phyloP scores from a whole-genome alignment of 495 filamentous ascomycete genomes.

The Xylaria acuta region DNA sequence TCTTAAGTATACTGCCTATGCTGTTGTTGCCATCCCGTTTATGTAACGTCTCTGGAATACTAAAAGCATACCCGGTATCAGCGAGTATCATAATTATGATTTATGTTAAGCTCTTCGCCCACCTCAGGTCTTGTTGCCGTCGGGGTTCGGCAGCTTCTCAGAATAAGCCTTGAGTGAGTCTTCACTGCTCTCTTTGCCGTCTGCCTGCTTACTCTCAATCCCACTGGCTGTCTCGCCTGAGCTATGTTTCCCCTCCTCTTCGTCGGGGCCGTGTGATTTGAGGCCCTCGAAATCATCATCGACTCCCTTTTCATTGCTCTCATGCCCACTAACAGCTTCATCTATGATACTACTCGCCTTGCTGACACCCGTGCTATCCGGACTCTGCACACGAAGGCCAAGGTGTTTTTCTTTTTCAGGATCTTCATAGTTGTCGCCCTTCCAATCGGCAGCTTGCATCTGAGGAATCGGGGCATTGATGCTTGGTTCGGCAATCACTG shows the following conservation, averaged over 20 bases:
- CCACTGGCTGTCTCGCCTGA: not conserved
- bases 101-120: not conserved
- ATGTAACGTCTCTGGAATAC: not conserved
- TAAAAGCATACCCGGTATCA: not conserved
- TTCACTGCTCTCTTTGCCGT: constrained; percentile 20
- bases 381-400: constrained; percentile 67
- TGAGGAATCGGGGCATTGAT: constrained; percentile 70
- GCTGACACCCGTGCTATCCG: constrained; percentile 67
- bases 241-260: not conserved
- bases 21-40: not conserved
- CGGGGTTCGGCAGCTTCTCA: constrained; percentile 35
- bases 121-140: constrained; percentile 24
- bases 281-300: constrained; percentile 22
- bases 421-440: constrained; percentile 54
- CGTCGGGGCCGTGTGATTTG: constrained; percentile 13
- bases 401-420: constrained; percentile 63
- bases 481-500: constrained; percentile 60
- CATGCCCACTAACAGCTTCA: constrained; percentile 27
- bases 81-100: not conserved
- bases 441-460: constrained; percentile 74
- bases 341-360: constrained; percentile 60
- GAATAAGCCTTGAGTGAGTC: constrained; percentile 28
- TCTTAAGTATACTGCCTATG: not conserved
- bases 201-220: constrained; percentile 7
- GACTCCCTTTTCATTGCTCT: constrained; percentile 26